Percentiles rank a stretch among this genome's conserved stretches.
These are phyloP conservation scores for Ramalina peruviana DNA, from an alignment of 495 filamentous ascomycete species.

Conservation along the genomic window DNA sequence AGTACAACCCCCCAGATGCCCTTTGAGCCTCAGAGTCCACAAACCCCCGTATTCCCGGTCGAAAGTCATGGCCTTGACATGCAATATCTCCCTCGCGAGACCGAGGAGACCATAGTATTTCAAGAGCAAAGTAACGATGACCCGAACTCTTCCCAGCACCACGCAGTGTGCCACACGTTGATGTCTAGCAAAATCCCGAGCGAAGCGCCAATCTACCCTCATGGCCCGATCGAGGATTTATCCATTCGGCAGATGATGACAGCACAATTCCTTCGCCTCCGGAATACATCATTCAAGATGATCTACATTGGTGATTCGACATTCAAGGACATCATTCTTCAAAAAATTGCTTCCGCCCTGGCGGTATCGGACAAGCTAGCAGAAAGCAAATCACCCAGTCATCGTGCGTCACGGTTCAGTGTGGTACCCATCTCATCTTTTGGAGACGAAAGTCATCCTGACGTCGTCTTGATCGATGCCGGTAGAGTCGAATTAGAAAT, in stretches of 20 bases:
- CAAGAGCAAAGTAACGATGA: background rate
- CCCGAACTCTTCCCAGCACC: background rate
- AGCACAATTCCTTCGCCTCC: conserved; percentile 41
- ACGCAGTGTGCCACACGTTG: background rate
- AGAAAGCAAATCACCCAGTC: conserved; percentile 29
- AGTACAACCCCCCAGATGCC: background rate
- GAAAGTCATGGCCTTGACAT: too few relatives aligned
- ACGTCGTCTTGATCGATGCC: conserved; percentile 60
- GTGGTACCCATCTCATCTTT: conserved; percentile 62
- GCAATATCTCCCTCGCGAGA: too few relatives aligned
- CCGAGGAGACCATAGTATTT: background rate
- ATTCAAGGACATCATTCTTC: conserved; percentile 53
- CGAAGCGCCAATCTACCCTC: background rate
- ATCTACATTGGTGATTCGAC: conserved; percentile 52
- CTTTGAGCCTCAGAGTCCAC: background rate
- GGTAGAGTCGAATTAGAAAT: conserved; percentile 55
- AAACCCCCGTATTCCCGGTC: background rate
- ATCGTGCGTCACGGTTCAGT: conserved; percentile 50
- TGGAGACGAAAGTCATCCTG: conserved; percentile 40
- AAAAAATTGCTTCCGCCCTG: conserved; percentile 57
- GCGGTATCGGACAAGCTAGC: conserved; percentile 33
- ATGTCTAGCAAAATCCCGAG: background rate
- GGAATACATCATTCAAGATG: conserved; percentile 50
- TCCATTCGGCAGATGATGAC: conserved; percentile 64
- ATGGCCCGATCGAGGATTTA: conserved; percentile 24